A percentile compares a stretch with the other conserved stretches of the same genome.
phyloP scores from a whole-genome alignment of 2,329 filamentous ascomycete genomes.

The Alternaria triticimaculans region DNA sequence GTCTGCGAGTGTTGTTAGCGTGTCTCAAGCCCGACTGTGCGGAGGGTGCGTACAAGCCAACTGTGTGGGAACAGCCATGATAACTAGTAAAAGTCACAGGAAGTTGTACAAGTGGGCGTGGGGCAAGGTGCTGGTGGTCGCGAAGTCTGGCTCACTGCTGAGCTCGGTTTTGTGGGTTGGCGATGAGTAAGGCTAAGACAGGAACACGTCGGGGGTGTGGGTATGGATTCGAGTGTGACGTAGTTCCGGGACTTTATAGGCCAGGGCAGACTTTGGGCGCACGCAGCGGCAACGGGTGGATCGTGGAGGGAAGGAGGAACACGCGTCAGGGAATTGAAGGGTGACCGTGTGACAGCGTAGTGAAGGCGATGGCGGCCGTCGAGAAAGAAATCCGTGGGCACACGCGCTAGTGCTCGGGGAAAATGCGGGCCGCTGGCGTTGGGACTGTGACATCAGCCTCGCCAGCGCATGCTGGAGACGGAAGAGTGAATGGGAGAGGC shows the following conservation, averaged over 20 bases:
- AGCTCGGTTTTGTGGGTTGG: constrained; percentile 29
- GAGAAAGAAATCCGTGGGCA: constrained; percentile 30
- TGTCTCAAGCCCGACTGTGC: neutral
- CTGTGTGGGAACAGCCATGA: constrained; percentile 92
- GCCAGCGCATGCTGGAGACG: neutral
- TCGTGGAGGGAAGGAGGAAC: constrained; percentile 19
- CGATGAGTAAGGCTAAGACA: constrained; percentile 38
- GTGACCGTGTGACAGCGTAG: constrained; percentile 30
- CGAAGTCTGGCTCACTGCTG: constrained; percentile 37
- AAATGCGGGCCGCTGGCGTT: constrained; percentile 27
- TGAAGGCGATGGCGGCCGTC: constrained; percentile 10
- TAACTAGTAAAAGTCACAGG: constrained; percentile 91
- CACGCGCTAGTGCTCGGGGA: constrained; percentile 29
- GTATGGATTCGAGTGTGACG: constrained; percentile 32
- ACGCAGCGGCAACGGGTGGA: constrained; percentile 39
- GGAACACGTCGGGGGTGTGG: constrained; percentile 35
- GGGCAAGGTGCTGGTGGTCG: constrained; percentile 42
- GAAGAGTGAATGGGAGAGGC: neutral
- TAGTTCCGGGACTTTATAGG: constrained; percentile 27
- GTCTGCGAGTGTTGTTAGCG: constrained; percentile 55
- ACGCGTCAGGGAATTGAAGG: constrained; percentile 30
- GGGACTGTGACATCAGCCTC: constrained; percentile 16
- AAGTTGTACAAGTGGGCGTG: constrained; percentile 32
- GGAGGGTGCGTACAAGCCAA: constrained; percentile 72
- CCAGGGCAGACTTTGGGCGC: constrained; percentile 40